Percentiles rank a stretch among this genome's conserved stretches.
These are phyloP conservation scores for Citeromyces siamensis DNA, from an alignment of 1,139 yeast genomes.

Conservation along the genomic window DNA sequence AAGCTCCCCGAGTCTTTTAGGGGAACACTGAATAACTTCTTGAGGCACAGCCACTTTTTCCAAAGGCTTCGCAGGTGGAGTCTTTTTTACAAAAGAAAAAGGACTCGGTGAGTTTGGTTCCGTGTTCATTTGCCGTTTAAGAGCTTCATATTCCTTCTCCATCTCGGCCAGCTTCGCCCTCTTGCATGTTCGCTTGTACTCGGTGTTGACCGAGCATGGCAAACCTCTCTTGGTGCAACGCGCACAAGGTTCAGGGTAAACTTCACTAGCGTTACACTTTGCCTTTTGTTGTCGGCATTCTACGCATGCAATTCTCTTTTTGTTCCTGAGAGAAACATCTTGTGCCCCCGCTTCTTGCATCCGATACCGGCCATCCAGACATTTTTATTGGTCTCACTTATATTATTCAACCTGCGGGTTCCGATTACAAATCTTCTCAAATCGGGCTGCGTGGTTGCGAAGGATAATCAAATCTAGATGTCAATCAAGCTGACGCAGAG, in stretches of 20 bases:
- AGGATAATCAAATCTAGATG: too few relatives aligned
- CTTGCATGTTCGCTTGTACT: slow-evolving; percentile 80
- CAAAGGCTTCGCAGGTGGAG: slow-evolving; percentile 10
- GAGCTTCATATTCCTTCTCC: slow-evolving; percentile 63
- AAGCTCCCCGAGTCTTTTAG: slow-evolving; percentile 59
- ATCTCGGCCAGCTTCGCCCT: slow-evolving; percentile 77
- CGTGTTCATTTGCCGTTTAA: slow-evolving; percentile 28
- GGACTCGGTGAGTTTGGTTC: slow-evolving; percentile 6
- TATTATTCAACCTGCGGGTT: too few relatives aligned
- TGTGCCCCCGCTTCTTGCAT: too few relatives aligned
- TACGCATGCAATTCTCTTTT: slow-evolving; percentile 75
- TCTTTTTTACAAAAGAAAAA: slow-evolving; percentile 10
- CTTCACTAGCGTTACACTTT: slow-evolving; percentile 76
- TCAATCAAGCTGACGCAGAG: too few relatives aligned
- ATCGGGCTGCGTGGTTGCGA: too few relatives aligned
- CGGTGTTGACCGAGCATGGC: slow-evolving; percentile 62
- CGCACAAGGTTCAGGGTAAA: slow-evolving; percentile 71
- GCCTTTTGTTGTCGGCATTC: slow-evolving; percentile 95
- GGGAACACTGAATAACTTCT: slow-evolving; percentile 35
- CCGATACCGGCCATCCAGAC: too few relatives aligned
- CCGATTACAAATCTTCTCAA: too few relatives aligned
- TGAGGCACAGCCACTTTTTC: slow-evolving; percentile 21
- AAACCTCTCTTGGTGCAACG: slow-evolving; percentile 64
- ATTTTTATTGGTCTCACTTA: too few relatives aligned
- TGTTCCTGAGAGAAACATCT: slow-evolving; percentile 8